Evolutionary conservation across 2,329 filamentous ascomycete species (phyloP), one percentile per base, ranked within the genome.

Genomic region (Pseudogymnoascus sp.): DNA sequence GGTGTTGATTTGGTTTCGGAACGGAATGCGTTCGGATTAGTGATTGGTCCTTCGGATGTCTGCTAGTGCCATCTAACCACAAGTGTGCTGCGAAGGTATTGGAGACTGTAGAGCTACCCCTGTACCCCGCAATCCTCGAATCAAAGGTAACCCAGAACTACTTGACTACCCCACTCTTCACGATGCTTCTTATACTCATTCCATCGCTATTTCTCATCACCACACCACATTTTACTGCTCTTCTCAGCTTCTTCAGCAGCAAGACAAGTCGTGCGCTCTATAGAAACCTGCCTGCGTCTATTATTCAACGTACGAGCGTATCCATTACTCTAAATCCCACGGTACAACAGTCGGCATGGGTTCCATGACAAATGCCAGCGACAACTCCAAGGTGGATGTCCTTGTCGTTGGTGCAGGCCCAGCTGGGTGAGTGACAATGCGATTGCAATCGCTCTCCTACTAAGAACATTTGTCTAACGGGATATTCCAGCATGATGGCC

Each of bases 381-480:
- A 42, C 38, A 42, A 42, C 38, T 75, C 64, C 66, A 65, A 79
- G 66, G 75, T 77, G 31, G 78, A 81, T 70, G 78, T 80, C 19
- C 69, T 81, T 5, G 79, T 83, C 42, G 70, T 82, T 7, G 81
- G 81, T 17, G 80, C 80, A 15, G 81, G 81, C 11, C 81, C 81
- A 2, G 74, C 77, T 7, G 77, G 77, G 69, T 65, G 63, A 40
- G 50, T 40, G 23, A 15, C 17, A 60, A 67, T 10, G 62, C 61
- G 44, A 10, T 13, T 26, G 21, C 29, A 11, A 6, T 6, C 17
- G 15, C 59, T 29, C 5, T 46, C n/a, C 15, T 9, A 40, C 4
- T 7, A 7, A 13, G n/a, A 23, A 13, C 40, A 50, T 33, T 63
- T 37, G 63, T 53, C 19, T 21, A n/a, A 21, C 2, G 1, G 38